Evolutionary conservation across 2,329 filamentous ascomycete genomes (phyloP).

Genomic region (Pyrenochaeta sp.): DNA sequence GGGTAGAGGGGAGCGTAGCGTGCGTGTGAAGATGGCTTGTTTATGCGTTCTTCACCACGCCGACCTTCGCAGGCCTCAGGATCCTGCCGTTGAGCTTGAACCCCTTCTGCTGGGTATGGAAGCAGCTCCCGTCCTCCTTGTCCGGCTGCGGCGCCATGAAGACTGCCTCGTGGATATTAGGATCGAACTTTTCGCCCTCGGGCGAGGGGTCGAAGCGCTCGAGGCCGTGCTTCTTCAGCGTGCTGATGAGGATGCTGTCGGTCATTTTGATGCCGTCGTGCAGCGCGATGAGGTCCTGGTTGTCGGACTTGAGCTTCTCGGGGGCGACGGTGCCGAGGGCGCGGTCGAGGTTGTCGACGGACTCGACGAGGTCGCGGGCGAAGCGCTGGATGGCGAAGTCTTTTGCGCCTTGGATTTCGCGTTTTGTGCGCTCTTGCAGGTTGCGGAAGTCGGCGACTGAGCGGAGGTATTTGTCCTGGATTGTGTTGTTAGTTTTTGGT

Average conservation of each 20-base stretch:
- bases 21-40: not conserved
- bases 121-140: constrained; percentile 89
- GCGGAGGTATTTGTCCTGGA: constrained; percentile 91
- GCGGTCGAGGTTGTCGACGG: constrained; percentile 95
- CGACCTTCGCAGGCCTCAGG: constrained; percentile 91
- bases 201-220: constrained; percentile 81
- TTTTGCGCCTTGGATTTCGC: constrained; percentile 84
- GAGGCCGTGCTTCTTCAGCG: constrained; percentile 91
- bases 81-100: constrained; percentile 92
- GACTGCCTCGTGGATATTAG: constrained; percentile 94
- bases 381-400: constrained; percentile 96
- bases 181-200: constrained; percentile 86
- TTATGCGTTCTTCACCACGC: constrained; percentile 84
- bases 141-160: constrained; percentile 89
- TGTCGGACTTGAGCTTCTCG: constrained; percentile 71
- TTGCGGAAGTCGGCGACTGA: constrained; percentile 97
- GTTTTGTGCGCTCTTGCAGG: constrained; percentile 91
- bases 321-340: constrained; percentile 80
- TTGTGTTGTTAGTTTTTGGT: not conserved
- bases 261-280: constrained; percentile 96
- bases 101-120: constrained; percentile 93
- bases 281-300: constrained; percentile 78
- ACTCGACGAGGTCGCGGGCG: constrained; percentile 92
- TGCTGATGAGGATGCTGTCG: constrained; percentile 83
- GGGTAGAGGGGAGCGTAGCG: not conserved